Base-by-base conservation (phyloP, 768 basidiomycete genomes). In the Paxillus rubicundulus region DNA sequence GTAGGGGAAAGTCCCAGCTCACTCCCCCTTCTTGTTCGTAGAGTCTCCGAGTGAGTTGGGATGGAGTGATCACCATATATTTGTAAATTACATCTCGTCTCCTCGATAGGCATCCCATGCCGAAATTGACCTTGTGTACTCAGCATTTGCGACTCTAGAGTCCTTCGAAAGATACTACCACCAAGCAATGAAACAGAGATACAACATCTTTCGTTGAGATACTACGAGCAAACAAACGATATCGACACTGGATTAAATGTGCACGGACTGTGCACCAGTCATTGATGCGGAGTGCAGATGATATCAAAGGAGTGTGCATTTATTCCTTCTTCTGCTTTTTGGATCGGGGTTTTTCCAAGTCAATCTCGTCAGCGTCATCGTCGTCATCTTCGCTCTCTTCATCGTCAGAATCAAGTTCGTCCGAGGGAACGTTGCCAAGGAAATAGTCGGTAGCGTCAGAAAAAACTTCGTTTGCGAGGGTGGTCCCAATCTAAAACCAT, bases 281-380 rank as follows among this genome's bases (percentile, higher is more conserved):
- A 34, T 16, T 18, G 21, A 27, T 28, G 44, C 9, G 43, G 53
- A 40, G 51, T 43, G 54, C 45, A 60, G 52, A 57, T 54, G 41
- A 20, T 50, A 38, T 45, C 10, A 17, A 50, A 47, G 38, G 33
- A 45, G 57, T 41, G 39, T 38, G 48, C 55, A 61, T 52, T 71
- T 55, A 70, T 47, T 64, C 68, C 58, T 68, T 68, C 64, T 81
- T 82, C 72, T 79, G 82, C 72, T 86, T 89, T 73, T 92, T 92
- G 49, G 82, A 63, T 56, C 82, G 78, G 39, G 90, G 91, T 70
- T 89, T 87, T 69, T 93, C 91, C 52, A 93, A 73, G 71, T 93
- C 91, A 71, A 93, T 93, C 68, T 92, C 91, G 40, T 85, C 89
- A 41, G 81, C 89, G 20, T 89, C 85, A 21, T 89, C 87, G 30